Evolutionary conservation across 805 yeast genomes (phyloP).

Genomic region (Helenozyma baotianmanensis): DNA sequence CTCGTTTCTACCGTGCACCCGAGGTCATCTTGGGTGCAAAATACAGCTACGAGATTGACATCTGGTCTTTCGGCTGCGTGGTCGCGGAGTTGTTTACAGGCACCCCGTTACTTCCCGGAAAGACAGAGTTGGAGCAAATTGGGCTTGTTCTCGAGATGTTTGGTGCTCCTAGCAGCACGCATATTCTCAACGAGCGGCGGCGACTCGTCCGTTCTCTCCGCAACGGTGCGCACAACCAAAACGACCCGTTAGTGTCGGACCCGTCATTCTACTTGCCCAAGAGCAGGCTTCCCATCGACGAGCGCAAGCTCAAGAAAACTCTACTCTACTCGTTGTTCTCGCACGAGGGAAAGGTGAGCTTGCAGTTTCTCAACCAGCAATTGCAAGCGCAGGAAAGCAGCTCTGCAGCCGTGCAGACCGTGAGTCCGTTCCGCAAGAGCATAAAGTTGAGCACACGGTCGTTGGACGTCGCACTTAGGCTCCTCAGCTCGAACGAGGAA

Average conservation of each 20-base stretch:
- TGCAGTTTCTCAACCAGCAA: constrained; percentile 28
- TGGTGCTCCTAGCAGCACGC: constrained; percentile 43
- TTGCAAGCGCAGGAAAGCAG: constrained; percentile 12
- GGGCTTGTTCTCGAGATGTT: constrained; percentile 39
- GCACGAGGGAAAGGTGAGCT: constrained; percentile 33
- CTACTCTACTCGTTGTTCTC: constrained; percentile 36
- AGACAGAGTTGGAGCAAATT: constrained; percentile 45
- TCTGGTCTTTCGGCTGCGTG: constrained; percentile 90
- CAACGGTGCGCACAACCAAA: constrained; percentile 9
- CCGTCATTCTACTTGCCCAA: constrained; percentile 3
- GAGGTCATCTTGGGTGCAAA: constrained; percentile 67
- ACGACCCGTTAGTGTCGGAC: constrained; percentile 10
- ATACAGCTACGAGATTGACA: constrained; percentile 59
- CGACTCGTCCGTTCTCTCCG: constrained; percentile 24
- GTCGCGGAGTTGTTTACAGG: constrained; percentile 26
- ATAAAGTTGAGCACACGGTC: constrained; percentile 26
- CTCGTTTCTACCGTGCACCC: constrained; percentile 76
- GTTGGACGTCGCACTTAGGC: constrained; percentile 26
- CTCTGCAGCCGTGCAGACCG: constrained; percentile 1
- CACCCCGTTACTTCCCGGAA: constrained; percentile 17
- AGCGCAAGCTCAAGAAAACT: constrained; percentile 29
- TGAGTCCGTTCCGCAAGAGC: constrained; percentile 15
- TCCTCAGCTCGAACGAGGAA: constrained; percentile 12
- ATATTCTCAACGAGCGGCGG: constrained; percentile 37
- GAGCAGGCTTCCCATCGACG: constrained; percentile 18